Evolutionary conservation across 768 basidiomycete genomes (phyloP).

Genomic region (Tricholoma flavovirens): DNA sequence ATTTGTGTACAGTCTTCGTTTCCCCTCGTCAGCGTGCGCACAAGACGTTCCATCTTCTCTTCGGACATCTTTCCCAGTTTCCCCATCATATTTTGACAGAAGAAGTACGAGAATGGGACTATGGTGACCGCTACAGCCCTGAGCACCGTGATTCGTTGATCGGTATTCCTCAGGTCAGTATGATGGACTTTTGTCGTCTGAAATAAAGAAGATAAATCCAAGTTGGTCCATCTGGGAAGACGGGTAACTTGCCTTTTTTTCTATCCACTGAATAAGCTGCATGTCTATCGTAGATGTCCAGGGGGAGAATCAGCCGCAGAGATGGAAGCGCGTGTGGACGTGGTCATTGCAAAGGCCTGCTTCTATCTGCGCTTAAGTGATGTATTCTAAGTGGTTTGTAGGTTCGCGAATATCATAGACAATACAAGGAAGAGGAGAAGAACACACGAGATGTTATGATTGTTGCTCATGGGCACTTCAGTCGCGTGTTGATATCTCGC

Average conservation of each 20-base stretch:
- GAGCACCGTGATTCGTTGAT: not conserved
- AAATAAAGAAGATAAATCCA: slow-evolving; percentile 58
- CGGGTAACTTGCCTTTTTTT: slow-evolving; percentile 42
- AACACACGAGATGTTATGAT: slow-evolving; percentile 78
- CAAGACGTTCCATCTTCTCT: slow-evolving; percentile 79
- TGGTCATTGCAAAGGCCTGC: slow-evolving; percentile 62
- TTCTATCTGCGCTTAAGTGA: not conserved
- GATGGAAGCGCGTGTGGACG: slow-evolving; percentile 76
- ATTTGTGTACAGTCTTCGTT: slow-evolving; percentile 68
- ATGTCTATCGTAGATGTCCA: slow-evolving; percentile 54
- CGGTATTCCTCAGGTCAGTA: slow-evolving; percentile 54
- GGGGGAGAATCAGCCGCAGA: slow-evolving; percentile 80
- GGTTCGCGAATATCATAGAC: slow-evolving; percentile 68
- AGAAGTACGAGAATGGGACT: slow-evolving; percentile 81
- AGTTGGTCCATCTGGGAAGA: slow-evolving; percentile 84
- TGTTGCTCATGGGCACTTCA: slow-evolving; percentile 87
- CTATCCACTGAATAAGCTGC: slow-evolving; percentile 5
- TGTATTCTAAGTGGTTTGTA: slow-evolving; percentile 19
- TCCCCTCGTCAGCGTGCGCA: slow-evolving; percentile 88
- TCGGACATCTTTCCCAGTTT: slow-evolving; percentile 34
- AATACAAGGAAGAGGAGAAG: slow-evolving; percentile 61
- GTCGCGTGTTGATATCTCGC: slow-evolving; percentile 68
- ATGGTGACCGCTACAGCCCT: slow-evolving; percentile 34
- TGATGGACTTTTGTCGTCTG: slow-evolving; percentile 76
- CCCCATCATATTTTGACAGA: slow-evolving; percentile 60